Evolutionary conservation across 345 rosid genomes (phyloP), one percentile per base, ranked within the genome.

Genomic region (Reutealis trisperma): DNA sequence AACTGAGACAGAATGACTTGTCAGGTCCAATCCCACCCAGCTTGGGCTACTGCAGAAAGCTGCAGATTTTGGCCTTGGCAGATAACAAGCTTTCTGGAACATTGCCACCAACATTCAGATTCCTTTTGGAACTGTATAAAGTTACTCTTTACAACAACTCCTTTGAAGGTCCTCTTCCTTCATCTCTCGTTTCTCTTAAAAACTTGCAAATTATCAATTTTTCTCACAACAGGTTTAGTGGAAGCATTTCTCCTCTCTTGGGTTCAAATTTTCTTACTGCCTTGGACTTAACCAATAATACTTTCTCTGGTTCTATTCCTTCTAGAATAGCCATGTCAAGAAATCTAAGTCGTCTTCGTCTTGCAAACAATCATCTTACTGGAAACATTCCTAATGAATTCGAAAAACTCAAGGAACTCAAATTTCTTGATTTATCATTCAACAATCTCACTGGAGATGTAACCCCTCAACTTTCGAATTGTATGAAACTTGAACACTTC

Each of bases 1-100:
- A 94, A 27, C 78, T 93, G 81, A 90, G 98, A 83, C 91, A 91
- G 89, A 94, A 94, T 83, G 90, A 88, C 49, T 77, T 94, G 76
- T 81, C 86, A 1, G 98, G 98, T 81, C 86, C 88, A 19, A 70
- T 94, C 77, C 98, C 98, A 14, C 86, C 95, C 63, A 88, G 90
- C 75, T 74, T 94, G 55, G 98, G 98, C 69, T 86, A 94, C 88
- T 94, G 97, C 86, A 75, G 62, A 51, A 84, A 78, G 49, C 87
- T 93, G 42, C 87, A 83, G 82, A 21, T 58, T 7, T 51, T 93
- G 77, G 88, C 96, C 77, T 85, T 94, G 84, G 97, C 95, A 0
- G 98, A 94, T 67, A 94, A 94, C 81, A 78, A 84, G 74, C 86
- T 94, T 52, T 84, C 95, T 11, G 98, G 98, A 47, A 62, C 86